Evolutionary conservation across 257 asterid genomes (phyloP), one percentile per base, ranked within the genome.

Genomic region (Handroanthus guayacan): DNA sequence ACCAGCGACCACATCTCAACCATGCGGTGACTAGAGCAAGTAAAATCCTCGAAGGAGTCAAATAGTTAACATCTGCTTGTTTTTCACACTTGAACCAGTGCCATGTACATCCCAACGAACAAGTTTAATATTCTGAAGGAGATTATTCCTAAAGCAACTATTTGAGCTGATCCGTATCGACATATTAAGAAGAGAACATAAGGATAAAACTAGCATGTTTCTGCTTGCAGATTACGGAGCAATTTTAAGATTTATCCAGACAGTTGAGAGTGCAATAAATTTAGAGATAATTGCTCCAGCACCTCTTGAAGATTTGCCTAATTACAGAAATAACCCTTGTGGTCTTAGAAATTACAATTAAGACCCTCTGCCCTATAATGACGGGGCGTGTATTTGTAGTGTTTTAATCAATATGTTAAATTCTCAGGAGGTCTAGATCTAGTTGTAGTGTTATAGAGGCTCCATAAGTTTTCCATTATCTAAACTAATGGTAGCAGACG

Each of bases 1-100:
- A 95, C 99, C 99, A 95, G 71, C 99, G 99, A 36, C 88, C 96
- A 44, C 93, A 93, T 81, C 99, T 88, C 48, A 95, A 78, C 99
- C 99, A 95, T 45, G 99, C 97, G 20, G 97, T 89, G 80, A 95
- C 95, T 25, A 95, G 88, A 69, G 98, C 99, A 51, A 93, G 89
- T 81, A 95, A 79, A 80, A 95, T 95, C 83, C 98, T 82, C 13
- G 99, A 98, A 34, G 99, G 99, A 73, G 99, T 95, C 92, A 95
- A 79, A 78, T 93, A 95, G 81, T 95, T 95, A 68, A 95, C 97
- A 95, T 91, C 85, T 91, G 98, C 83, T 92, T 93, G 86, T 93
- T 95, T 83, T 93, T 74, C 16, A 91, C 88, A 76, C 90, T 92
- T 6, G 99, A 86, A 69, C 99, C 99, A 81, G 98, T 93, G 97